phyloP scores from a whole-genome alignment of 768 basidiomycete species.

The Pleurotus djamor region DNA sequence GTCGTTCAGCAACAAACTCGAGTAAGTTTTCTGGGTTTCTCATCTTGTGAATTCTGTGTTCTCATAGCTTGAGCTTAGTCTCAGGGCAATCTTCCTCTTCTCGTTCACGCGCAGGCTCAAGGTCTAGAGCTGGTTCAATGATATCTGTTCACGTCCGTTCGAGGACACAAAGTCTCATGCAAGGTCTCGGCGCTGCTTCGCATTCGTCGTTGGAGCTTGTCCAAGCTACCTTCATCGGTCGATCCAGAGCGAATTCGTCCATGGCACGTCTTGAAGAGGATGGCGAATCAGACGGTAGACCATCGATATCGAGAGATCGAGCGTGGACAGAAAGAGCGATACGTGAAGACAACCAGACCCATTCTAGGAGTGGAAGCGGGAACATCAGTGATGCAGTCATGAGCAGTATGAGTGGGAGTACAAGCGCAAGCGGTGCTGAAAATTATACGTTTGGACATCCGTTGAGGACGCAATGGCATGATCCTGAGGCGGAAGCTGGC shows the following conservation, averaged over 20 bases:
- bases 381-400: slow-evolving; percentile 14
- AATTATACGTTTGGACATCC: slow-evolving; percentile 77
- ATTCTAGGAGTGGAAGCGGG: slow-evolving; percentile 20
- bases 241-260: slow-evolving; percentile 64
- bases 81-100: slow-evolving; percentile 34
- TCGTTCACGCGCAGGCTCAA: slow-evolving; percentile 27
- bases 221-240: slow-evolving; percentile 30
- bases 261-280: slow-evolving; percentile 62
- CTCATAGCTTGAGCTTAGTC: background rate
- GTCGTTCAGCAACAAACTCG: slow-evolving; percentile 26
- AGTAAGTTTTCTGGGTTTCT: slow-evolving; percentile 8
- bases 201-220: slow-evolving; percentile 60
- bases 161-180: slow-evolving; percentile 65
- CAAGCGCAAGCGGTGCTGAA: slow-evolving; percentile 22
- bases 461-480: slow-evolving; percentile 36
- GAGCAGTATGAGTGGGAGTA: slow-evolving; percentile 15
- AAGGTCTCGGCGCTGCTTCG: slow-evolving; percentile 59
- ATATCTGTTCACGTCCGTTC: slow-evolving; percentile 49
- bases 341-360: slow-evolving; percentile 5
- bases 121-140: slow-evolving; percentile 42
- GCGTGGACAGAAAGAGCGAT: slow-evolving; percentile 3
- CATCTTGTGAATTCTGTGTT: background rate
- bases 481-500: slow-evolving; percentile 16
- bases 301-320: slow-evolving; percentile 22
- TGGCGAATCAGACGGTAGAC: slow-evolving; percentile 16